Percentiles rank a stretch among this genome's conserved stretches.
Evolutionary conservation across 2,329 filamentous ascomycete genomes (phyloP).

Genomic region (Beauveria sp.): DNA sequence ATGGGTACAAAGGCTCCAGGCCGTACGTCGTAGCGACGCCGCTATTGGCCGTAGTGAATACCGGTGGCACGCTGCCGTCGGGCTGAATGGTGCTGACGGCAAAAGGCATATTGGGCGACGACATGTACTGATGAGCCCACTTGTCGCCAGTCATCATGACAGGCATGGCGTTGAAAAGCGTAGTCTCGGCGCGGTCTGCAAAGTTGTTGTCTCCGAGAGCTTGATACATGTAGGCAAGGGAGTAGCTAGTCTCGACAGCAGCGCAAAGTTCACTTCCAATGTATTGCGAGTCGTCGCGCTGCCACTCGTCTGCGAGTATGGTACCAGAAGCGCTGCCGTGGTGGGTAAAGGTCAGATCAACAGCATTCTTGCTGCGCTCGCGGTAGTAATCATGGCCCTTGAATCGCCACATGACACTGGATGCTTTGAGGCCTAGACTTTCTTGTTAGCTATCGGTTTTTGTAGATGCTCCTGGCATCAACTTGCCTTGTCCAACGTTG

Average conservation of each 20-base stretch:
- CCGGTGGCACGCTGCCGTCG: conserved; percentile 17
- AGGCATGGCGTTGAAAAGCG: conserved; percentile 48
- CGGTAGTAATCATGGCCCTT: conserved; percentile 28
- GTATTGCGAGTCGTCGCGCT: conserved; percentile 29
- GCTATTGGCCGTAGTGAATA: conserved; percentile 40
- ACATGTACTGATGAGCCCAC: conserved; percentile 50
- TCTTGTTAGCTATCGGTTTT: background rate
- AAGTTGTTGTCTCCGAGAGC: conserved; percentile 27
- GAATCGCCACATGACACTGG: conserved; percentile 32
- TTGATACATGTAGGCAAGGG: conserved; percentile 26
- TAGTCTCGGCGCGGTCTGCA: conserved; percentile 43
- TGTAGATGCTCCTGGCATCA: background rate
- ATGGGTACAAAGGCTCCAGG: conserved; percentile 44
- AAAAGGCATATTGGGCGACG: conserved; percentile 46
- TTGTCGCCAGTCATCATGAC: conserved; percentile 41
- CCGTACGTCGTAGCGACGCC: conserved; percentile 35
- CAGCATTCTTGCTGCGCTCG: conserved; percentile 27
- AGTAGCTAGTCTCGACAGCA: conserved; percentile 27
- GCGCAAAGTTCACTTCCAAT: conserved; percentile 30
- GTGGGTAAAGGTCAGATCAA: conserved; percentile 28
- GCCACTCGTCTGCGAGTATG: conserved; percentile 33
- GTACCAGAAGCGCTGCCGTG: conserved; percentile 34
- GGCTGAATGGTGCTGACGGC: conserved; percentile 30
- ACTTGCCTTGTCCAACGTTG: conserved; percentile 34
- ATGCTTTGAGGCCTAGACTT: conserved; percentile 27